phyloP scores from a whole-genome alignment of 805 yeast genomes.

The Candida stauntonica region DNA sequence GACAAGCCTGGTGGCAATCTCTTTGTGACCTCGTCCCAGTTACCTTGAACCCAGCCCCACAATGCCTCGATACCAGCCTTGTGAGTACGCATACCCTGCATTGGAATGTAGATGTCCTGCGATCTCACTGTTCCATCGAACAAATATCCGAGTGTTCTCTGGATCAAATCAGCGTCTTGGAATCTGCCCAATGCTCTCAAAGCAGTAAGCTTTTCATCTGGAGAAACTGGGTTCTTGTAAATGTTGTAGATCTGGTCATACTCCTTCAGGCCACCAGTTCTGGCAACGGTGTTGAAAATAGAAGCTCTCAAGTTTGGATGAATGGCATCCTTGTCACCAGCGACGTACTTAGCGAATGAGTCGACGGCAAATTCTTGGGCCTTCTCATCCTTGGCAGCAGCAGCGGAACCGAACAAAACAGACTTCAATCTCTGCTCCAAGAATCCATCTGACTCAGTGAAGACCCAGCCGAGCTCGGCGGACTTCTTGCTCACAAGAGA shows the following conservation, averaged over 20 bases:
- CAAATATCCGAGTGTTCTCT: constrained; percentile 51
- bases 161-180: constrained; percentile 44
- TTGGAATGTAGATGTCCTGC: constrained; percentile 75
- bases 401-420: constrained; percentile 57
- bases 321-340: constrained; percentile 64
- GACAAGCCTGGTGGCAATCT: constrained; percentile 77
- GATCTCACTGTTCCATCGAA: constrained; percentile 57
- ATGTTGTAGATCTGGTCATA: constrained; percentile 59
- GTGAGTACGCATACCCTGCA: constrained; percentile 66
- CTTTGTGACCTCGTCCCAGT: constrained; percentile 68
- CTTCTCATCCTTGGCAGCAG: constrained; percentile 42
- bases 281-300: constrained; percentile 64
- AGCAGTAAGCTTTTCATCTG: constrained; percentile 68
- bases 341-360: constrained; percentile 48
- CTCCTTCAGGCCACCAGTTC: constrained; percentile 54
- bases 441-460: constrained; percentile 50
- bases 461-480: constrained; percentile 59
- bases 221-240: constrained; percentile 54
- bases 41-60: constrained; percentile 67
- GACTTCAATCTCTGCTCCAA: constrained; percentile 65
- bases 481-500: constrained; percentile 54
- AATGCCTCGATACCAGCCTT: constrained; percentile 61
- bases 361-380: constrained; percentile 44
- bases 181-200: constrained; percentile 66
- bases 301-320: constrained; percentile 69